Evolutionary conservation across 495 filamentous ascomycete species (phyloP).

Genomic region (Aspergillus kassunensis): DNA sequence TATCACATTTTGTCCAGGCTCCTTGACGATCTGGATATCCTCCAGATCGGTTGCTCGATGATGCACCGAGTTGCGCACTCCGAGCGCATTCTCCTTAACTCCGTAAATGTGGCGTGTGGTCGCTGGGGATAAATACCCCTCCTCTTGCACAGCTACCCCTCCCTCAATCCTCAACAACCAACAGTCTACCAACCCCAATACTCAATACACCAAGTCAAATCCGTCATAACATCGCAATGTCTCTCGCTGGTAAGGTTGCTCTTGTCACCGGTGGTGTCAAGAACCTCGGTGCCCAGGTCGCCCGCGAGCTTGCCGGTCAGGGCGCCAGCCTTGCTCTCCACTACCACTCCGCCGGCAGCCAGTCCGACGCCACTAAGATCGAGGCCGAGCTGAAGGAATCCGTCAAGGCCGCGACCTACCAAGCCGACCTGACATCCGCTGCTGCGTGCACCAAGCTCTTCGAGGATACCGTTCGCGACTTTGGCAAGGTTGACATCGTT

Average conservation of each 20-base stretch:
- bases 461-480: constrained; percentile 23
- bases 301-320: constrained; percentile 21
- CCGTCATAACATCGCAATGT: too few relatives aligned
- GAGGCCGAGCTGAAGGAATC: constrained; percentile 25
- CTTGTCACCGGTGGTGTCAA: constrained; percentile 45
- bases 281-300: constrained; percentile 33
- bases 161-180: not conserved
- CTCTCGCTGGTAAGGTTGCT: constrained; percentile 43
- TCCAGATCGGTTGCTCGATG: not conserved
- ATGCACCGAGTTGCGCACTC: not conserved
- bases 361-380: constrained; percentile 23
- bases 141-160: not conserved
- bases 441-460: constrained; percentile 29
- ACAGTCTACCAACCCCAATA: not conserved
- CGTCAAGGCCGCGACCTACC: constrained; percentile 27
- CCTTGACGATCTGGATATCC: not conserved
- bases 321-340: constrained; percentile 33
- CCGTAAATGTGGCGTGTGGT: not conserved
- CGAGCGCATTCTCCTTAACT: not conserved
- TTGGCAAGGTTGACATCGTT: constrained; percentile 49
- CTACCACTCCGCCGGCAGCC: constrained; percentile 27
- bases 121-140: not conserved
- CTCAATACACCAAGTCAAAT: not conserved
- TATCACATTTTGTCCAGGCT: constrained; percentile 1
- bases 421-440: constrained; percentile 30